Evolutionary conservation across 768 basidiomycete genomes (phyloP), one percentile per base, ranked within the genome.

Genomic region (Trametes cubensis): DNA sequence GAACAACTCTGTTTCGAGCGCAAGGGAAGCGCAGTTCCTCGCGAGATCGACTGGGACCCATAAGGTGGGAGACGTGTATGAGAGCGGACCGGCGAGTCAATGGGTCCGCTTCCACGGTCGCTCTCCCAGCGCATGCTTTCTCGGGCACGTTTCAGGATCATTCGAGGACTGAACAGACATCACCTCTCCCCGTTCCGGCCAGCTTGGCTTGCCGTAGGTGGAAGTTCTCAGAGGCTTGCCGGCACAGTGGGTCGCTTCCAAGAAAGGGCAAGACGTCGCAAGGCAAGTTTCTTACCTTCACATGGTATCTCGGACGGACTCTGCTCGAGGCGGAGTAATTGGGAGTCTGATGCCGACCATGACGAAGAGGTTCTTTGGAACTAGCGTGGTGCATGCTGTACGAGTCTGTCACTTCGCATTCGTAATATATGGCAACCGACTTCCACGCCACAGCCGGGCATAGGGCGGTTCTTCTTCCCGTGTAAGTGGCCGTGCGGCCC

Each of bases 1-100:
- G 65, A 52, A 66, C 64, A 65, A 68, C 67, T 68, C 66, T 68
- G 60, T 68, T 70, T 70, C 64, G 47, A 64, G 60, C 34, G 47
- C 62, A 39, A 62, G 62, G 67, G 69, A 64, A 65, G 67, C 49
- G 58, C 61, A 59, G 60, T 61, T 58, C 42, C 64, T 47, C 58
- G 61, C 56, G 53, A 51, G 65, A 62, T 63, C 56, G 53, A 54
- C 49, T 59, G 58, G 47, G 61, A 58, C 61, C 64, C 53, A 59
- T 58, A 50, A 59, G 56, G 64, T 60, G 64, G 53, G 61, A 62
- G 51, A 48, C 54, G 28, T 38, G 55, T 50, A 56, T 60, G 55
- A 48, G 61, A 58, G 54, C 61, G 53, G 49, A 48, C 54, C 53
- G 58, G 58, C 34, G 38, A 66, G 58, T 62, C 53, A 60, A 62